These are phyloP conservation scores for Lactarius hatsudake DNA, from an alignment of 768 basidiomycete genomes.

Conservation along the genomic window DNA sequence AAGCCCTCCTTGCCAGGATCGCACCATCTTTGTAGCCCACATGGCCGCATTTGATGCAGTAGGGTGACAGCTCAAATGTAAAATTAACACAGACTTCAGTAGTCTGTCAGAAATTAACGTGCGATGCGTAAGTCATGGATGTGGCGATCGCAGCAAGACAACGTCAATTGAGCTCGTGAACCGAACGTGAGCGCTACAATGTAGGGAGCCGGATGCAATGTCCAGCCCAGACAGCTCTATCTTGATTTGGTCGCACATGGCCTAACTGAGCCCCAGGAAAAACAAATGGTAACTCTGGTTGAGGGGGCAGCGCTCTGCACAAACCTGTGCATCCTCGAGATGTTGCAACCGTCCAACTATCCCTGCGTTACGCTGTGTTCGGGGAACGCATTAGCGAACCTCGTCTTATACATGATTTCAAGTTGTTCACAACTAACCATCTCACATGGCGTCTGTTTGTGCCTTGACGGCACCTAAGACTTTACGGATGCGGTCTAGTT, in stretches of 20 bases:
- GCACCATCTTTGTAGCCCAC: neutral
- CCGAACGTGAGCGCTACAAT: too few relatives aligned
- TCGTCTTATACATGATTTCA: constrained; percentile 57
- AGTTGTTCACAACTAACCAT: constrained; percentile 54
- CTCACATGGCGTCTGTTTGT: constrained; percentile 55
- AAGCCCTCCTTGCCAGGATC: neutral
- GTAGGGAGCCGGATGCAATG: too few relatives aligned
- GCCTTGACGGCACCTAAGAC: constrained; percentile 57
- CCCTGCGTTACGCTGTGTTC: constrained; percentile 39
- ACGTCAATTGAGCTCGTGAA: too few relatives aligned
- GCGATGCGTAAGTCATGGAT: neutral
- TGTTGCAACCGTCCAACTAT: neutral
- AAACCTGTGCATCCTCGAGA: too few relatives aligned
- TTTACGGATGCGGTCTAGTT: constrained; percentile 43
- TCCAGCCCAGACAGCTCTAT: too few relatives aligned
- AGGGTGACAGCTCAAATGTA: neutral
- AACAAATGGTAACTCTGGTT: constrained; percentile 34
- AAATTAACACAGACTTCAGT: neutral
- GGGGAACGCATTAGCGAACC: constrained; percentile 47
- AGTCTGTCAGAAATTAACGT: neutral
- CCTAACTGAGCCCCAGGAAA: too few relatives aligned
- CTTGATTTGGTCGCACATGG: too few relatives aligned
- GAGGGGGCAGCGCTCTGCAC: constrained; percentile 23
- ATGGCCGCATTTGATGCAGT: neutral
- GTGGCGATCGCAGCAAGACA: neutral